Evolutionary conservation across 2,329 filamentous ascomycete species (phyloP), one percentile per base, ranked within the genome.

Genomic region (Diaporthe capsici): DNA sequence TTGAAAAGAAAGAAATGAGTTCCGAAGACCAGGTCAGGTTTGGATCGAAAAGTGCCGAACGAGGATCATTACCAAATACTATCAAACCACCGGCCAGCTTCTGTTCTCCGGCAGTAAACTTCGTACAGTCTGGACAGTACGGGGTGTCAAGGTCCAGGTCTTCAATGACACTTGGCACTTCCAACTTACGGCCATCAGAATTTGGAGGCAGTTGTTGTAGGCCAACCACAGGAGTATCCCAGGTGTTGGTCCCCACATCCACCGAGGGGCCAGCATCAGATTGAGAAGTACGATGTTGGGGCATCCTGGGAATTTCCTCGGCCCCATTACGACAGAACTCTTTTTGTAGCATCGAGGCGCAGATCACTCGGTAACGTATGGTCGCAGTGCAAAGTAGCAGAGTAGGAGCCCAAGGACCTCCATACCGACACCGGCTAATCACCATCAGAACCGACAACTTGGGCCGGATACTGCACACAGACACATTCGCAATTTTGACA

Each of bases 81-180:
- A 25, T 13, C 1, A 4, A 28, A 10, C 28, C 31, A 7, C 25
- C 15, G 47, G 31, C 47, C 34, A 17, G 17, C 4, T 22, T 42
- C 9, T 17, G 8, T 42, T 20, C n/a, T 42, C 15, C n/a, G 9
- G 44, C 13, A 13, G 47, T 42, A 34, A 49, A 3, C 25, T 17
- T 9, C 9, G 17, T 9, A 7, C 5, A 25, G 17, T 9, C 3
- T 2, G 39, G 17, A 7, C 5, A 25, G 17, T 9, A 7, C 5
- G 39, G 17, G n/a, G n/a, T 28, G 3, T 31, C 25, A 20, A 63
- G 37, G 10, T 39, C 37, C 37, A 15, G 25, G 15, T 31, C 60
- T 44, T 12, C 25, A 65, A 34, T 31, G 28, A 28, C 28, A 67
- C 61, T 49, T 67, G 61, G 42, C 61, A 49, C 28, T 49, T 67